A percentile compares a stretch with the other conserved stretches of the same genome.
Conservation (phyloP, 163 green algal genomes). For the Trebouxiophyceae sp. region DNA sequence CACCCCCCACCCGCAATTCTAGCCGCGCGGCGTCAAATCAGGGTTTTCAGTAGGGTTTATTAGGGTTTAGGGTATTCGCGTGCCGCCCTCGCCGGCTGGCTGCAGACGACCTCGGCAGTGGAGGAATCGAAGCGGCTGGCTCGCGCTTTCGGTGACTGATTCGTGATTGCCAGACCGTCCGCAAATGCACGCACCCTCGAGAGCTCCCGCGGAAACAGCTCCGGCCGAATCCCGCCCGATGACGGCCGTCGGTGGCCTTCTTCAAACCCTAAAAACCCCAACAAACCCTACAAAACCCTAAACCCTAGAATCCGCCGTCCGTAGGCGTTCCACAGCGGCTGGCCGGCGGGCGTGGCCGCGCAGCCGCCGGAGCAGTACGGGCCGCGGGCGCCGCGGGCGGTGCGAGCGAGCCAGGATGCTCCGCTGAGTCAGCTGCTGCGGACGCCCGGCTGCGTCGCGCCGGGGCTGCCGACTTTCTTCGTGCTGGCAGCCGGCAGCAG, state of each 20-base stretch:
- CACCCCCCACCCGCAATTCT: not conserved
- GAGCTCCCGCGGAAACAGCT: not conserved
- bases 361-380: slow-evolving; percentile 43
- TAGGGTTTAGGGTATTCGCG: no score
- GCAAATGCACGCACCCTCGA: not conserved
- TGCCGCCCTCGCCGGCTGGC: no score
- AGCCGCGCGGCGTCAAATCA: not conserved
- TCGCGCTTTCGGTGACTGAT: no score
- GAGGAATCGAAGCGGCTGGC: not conserved
- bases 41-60: not conserved
- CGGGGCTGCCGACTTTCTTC: slow-evolving; percentile 75
- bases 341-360: slow-evolving; percentile 26
- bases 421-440: slow-evolving; percentile 45
- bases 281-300: no score
- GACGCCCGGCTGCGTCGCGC: slow-evolving; percentile 50
- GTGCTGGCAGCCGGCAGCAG: slow-evolving; percentile 54
- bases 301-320: not conserved
- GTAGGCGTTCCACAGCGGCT: slow-evolving; percentile 37
- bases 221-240: not conserved
- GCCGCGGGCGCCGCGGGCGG: slow-evolving; percentile 33
- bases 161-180: no score
- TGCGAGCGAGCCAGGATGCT: slow-evolving; percentile 25
- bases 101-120: no score
- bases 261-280: no score
- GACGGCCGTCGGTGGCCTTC: no score